Evolutionary conservation across 352 stramenopile genomes (phyloP).

Genomic region (Pythium utonaiense): DNA sequence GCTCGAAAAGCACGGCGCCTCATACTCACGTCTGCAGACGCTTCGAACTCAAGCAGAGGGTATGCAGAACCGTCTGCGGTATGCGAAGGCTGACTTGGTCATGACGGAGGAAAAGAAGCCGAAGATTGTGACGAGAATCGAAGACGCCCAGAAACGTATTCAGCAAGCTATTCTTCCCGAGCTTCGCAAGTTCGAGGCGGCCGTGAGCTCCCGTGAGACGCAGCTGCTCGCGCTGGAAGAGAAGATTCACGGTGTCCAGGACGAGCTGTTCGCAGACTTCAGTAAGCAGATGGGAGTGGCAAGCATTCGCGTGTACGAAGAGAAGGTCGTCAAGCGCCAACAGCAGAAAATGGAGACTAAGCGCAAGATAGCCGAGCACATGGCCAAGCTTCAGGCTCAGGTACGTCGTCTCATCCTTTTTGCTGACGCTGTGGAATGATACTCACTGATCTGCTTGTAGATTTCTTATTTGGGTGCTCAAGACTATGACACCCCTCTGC

Average conservation of each 20-base stretch:
- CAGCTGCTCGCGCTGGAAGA: constrained; percentile 47
- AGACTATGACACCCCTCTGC: constrained; percentile 53
- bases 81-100: constrained; percentile 70
- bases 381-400: constrained; percentile 81
- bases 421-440: not conserved
- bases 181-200: constrained; percentile 54
- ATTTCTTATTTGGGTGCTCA: constrained; percentile 32
- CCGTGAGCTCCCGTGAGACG: constrained; percentile 39
- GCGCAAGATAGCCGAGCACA: constrained; percentile 71
- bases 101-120: constrained; percentile 71
- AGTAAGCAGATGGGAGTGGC: constrained; percentile 69
- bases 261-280: constrained; percentile 85
- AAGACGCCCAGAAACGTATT: constrained; percentile 50
- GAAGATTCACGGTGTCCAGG: constrained; percentile 70
- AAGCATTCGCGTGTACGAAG: constrained; percentile 91
- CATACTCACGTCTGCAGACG: constrained; percentile 61
- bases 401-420: constrained; percentile 24
- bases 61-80: constrained; percentile 64
- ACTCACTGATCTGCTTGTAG: constrained; percentile 9
- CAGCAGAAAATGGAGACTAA: constrained; percentile 64
- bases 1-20: constrained; percentile 66
- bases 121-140: constrained; percentile 57
- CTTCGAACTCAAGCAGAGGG: constrained; percentile 68
- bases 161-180: constrained; percentile 54
- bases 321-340: constrained; percentile 88